These are phyloP conservation scores for Xerocomus brunneocitrinus DNA, from an alignment of 768 basidiomycete genomes.

Conservation along the genomic window DNA sequence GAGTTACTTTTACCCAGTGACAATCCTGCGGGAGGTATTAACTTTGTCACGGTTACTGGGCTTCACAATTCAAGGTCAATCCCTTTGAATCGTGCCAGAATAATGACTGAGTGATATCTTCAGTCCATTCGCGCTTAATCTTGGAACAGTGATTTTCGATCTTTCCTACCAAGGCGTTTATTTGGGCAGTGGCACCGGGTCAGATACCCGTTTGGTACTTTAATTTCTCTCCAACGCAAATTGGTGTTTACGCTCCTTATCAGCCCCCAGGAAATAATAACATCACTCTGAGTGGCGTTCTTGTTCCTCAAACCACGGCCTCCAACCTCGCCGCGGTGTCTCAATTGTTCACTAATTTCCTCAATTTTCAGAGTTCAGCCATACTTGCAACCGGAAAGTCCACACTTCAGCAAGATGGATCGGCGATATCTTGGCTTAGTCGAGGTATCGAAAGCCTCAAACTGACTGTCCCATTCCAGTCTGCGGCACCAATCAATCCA, in stretches of 20 bases:
- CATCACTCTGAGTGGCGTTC: constrained; percentile 53
- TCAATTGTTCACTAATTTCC: constrained; percentile 63
- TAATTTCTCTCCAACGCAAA: background rate
- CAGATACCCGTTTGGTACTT: constrained; percentile 47
- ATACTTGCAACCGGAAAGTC: constrained; percentile 59
- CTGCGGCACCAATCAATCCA: constrained; percentile 49
- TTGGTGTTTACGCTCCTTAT: constrained; percentile 1
- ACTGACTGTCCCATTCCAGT: constrained; percentile 60
- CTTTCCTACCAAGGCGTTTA: constrained; percentile 53
- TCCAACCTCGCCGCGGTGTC: constrained; percentile 48
- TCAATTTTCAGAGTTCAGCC: constrained; percentile 56
- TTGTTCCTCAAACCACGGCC: constrained; percentile 48
- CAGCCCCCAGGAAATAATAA: constrained; percentile 53
- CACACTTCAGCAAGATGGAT: constrained; percentile 52
- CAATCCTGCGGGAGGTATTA: constrained; percentile 61
- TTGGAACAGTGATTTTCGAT: constrained; percentile 63
- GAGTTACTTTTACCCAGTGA: constrained; percentile 66
- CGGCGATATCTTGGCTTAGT: constrained; percentile 62
- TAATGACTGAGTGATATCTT: background rate
- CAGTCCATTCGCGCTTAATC: constrained; percentile 64
- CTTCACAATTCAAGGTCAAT: constrained; percentile 55
- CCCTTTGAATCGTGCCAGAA: background rate
- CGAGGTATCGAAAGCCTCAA: constrained; percentile 51
- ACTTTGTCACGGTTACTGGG: constrained; percentile 54
- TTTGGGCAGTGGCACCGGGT: constrained; percentile 53